Percentiles rank a stretch among this genome's conserved stretches.
Evolutionary conservation across 1,284 basidiomycete genomes (phyloP).

Genomic region (Spongispora temasekensis): DNA sequence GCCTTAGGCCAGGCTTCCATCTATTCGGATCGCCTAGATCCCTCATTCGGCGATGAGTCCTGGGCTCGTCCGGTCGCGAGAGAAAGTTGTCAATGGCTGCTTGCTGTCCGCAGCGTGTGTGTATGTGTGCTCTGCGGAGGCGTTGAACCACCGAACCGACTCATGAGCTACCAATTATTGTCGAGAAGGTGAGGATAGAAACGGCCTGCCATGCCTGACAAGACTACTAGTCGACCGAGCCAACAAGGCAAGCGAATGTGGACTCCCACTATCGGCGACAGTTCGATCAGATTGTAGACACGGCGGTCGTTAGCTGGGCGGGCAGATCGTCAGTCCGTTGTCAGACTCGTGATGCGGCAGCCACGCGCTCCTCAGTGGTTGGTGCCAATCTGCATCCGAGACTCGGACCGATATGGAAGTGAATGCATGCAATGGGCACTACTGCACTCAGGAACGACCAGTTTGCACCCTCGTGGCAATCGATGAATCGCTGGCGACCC

Average conservation of each 20-base stretch:
- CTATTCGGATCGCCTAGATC: not conserved
- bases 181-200: not conserved
- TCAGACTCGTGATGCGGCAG: not conserved
- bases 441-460: slow-evolving; percentile 21
- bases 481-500: slow-evolving; percentile 17
- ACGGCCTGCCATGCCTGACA: slow-evolving; percentile 3
- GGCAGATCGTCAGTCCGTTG: slow-evolving; percentile 13
- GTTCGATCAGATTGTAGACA: too few relatives aligned
- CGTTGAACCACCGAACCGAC: not conserved
- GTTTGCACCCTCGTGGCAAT: slow-evolving; percentile 23
- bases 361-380: too few relatives aligned
- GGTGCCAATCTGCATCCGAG: slow-evolving; percentile 20
- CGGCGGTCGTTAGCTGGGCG: not conserved
- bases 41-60: not conserved
- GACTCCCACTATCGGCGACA: slow-evolving; percentile 6
- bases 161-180: not conserved
- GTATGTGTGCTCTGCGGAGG: not conserved
- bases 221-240: slow-evolving; percentile 4
- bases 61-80: not conserved
- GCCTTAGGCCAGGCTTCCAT: not conserved
- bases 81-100: not conserved
- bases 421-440: too few relatives aligned
- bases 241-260: slow-evolving; percentile 3
- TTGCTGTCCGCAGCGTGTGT: not conserved
- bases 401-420: slow-evolving; percentile 5